Conservation (phyloP, 164 flowering plant species). For the Akebia trifoliata region DNA sequence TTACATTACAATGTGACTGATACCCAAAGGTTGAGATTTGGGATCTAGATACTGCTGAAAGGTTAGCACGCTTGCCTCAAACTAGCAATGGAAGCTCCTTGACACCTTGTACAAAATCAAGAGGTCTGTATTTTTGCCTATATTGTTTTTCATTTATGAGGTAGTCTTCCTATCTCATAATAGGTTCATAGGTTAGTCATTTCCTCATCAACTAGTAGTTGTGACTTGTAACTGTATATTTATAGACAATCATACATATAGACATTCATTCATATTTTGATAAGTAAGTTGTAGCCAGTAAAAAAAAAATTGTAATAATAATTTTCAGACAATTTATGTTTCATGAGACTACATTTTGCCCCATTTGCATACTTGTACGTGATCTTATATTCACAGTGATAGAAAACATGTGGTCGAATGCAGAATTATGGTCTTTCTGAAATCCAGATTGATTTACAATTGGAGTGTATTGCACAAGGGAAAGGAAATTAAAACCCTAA, state of each 20-base stretch:
- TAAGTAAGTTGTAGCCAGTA: no score
- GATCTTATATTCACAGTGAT: no score
- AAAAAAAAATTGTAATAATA: no score
- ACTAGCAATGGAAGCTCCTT: conserved; percentile 22
- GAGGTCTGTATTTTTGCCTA: conserved; percentile 40
- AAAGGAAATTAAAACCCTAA: no score
- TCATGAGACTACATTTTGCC: background rate
- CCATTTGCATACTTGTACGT: background rate
- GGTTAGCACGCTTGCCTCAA: conserved; percentile 40
- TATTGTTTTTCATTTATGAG: background rate
- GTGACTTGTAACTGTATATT: background rate
- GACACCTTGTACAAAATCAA: conserved; percentile 35
- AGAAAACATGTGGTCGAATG: no score
- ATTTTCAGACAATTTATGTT: background rate
- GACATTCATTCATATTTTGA: no score
- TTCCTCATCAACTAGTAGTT: background rate
- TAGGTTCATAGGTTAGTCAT: background rate
- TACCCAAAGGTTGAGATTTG: conserved; percentile 75
- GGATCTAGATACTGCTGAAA: conserved; percentile 71
- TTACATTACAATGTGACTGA: conserved; percentile 13
- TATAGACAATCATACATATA: no score
- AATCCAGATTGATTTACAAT: no score
- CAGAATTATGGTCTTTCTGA: no score
- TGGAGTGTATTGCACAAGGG: no score
- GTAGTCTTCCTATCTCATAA: no score